Evolutionary conservation across 768 basidiomycete species (phyloP), one percentile per base, ranked within the genome.

Genomic region (Pluteus cervinus): DNA sequence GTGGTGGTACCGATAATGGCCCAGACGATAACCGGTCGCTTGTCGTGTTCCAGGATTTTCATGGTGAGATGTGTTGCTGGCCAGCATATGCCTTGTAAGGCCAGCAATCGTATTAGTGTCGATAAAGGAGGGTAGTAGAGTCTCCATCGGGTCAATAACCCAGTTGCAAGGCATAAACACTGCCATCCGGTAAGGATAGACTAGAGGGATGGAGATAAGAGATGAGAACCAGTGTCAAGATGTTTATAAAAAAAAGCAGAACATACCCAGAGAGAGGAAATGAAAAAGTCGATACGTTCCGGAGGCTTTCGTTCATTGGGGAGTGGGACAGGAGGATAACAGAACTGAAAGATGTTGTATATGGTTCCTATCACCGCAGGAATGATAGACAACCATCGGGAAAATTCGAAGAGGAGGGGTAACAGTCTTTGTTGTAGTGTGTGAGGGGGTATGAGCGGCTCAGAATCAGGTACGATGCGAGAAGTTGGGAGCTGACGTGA

Each of bases 21-120:
- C 94, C 94, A 98, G 35, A 79, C 83, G 4, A 85, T 63, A n/a
- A 88, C 79, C 0, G 91, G 89, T 7, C 91, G 75, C 23, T 65
- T 67, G 12, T 73, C 70, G 37, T 78, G 68, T 21, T 81, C 79
- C 30, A 97, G 69, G 34, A 91, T 61, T 37, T 68, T 73, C 22
- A 94, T 76, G 1, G 89, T 93, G 25, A 89, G 59, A 47, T 89
- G 86, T 4, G 92, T 96, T 3, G 88, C 82, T 2, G 90, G 89
- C 92, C 92, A 97, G 62, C 93, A 97, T 42, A 98, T 92, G 12
- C 10, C 15, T 46, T 97, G 94, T 0, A 98, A 68, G 0, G 89
- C 93, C 39, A 97, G 71, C 4, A 97, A 79, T 11, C 94, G 84
- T 51, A 96, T 86, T 44, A 97, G 76, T 2, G 92, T 89, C 4